Base-by-base conservation (phyloP, 257 asterid genomes). In the Dorcoceras hygrometricum region DNA sequence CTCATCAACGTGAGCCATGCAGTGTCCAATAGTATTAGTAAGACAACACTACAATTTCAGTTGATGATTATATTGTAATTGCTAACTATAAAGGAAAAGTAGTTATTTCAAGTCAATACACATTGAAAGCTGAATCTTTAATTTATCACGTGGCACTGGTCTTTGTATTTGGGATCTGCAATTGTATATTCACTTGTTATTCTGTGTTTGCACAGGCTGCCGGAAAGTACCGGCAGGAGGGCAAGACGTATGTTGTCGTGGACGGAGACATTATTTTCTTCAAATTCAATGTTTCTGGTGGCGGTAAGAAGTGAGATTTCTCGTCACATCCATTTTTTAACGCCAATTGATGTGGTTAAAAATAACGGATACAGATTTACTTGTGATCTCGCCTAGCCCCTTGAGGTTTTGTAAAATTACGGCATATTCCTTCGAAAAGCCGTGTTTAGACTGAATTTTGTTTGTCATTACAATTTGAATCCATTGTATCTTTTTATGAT, bases 141-240 rank as follows among this genome's bases (percentile, higher is more conserved):
- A 25, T 57, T 7, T 24, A n/a, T 28, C n/a, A 25, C 8, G 7
- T 28, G 6, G 25, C 20, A 11, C 62, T 26, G n/a, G 3, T 25
- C 29, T 25, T 24, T 16, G 11, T 24, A 12, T 53, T 19, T 19
- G 25, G 18, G 18, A 26, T 43, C 20, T 53, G 57, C 5, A 62
- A 31, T 53, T 23, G 23, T 27, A 56, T 4, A 23, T 24, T 27
- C 36, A 54, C 57, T 27, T 70, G 20, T 62, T 34, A 0, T 29
- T 28, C 26, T 70, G 7, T 59, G 7, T 51, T 51, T 46, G 67
- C 53, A 48, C 76, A 94, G 99, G 97, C 96, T 19, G 77, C 88
- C 7, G 99, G 99, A 70, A 94, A 94, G 87, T 94, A 94, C 72
- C 77, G 89, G 25, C 97, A 94, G 79, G 99, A 94, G 73, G 99